Evolutionary conservation across 2,329 filamentous ascomycete species (phyloP).

Genomic region (Metarhizium humberi): DNA sequence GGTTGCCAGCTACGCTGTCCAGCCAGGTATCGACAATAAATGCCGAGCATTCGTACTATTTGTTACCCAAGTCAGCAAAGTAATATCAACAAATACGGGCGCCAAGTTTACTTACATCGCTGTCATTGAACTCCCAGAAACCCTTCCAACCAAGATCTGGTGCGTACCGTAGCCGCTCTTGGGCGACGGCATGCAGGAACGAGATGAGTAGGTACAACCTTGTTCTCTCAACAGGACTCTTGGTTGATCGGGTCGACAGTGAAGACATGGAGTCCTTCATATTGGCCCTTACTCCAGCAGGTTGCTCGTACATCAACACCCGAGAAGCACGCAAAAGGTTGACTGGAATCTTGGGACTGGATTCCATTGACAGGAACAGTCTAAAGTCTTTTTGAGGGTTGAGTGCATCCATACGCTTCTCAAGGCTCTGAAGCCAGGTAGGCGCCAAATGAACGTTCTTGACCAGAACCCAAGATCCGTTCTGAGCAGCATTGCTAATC

Average conservation of each 20-base stretch:
- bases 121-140: slow-evolving; percentile 99
- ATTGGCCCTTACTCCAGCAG: slow-evolving; percentile 89
- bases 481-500: slow-evolving; percentile 82
- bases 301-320: slow-evolving; percentile 96
- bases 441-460: slow-evolving; percentile 98
- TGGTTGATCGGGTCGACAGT: slow-evolving; percentile 63
- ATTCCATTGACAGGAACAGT: slow-evolving; percentile 96
- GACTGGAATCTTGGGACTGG: slow-evolving; percentile 91
- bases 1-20: slow-evolving; percentile 68
- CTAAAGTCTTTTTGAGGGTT: slow-evolving; percentile 91
- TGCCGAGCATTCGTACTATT: slow-evolving; percentile 88
- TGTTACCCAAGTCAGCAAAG: slow-evolving; percentile 1
- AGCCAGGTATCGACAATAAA: slow-evolving; percentile 96
- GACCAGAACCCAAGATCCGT: slow-evolving; percentile 91
- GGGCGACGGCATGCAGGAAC: slow-evolving; percentile 91
- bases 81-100: slow-evolving; percentile 3
- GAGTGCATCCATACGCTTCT: slow-evolving; percentile 92
- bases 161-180: slow-evolving; percentile 89
- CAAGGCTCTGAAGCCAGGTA: slow-evolving; percentile 91
- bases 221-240: slow-evolving; percentile 82
- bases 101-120: slow-evolving; percentile 64
- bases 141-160: slow-evolving; percentile 94
- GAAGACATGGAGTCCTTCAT: slow-evolving; percentile 96
- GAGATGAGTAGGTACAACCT: slow-evolving; percentile 84
- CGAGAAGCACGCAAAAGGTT: slow-evolving; percentile 88